A percentile compares a stretch with the other conserved stretches of the same genome.
Evolutionary conservation across 345 rosid genomes (phyloP).

Genomic region (Gossypium rotundifolium): DNA sequence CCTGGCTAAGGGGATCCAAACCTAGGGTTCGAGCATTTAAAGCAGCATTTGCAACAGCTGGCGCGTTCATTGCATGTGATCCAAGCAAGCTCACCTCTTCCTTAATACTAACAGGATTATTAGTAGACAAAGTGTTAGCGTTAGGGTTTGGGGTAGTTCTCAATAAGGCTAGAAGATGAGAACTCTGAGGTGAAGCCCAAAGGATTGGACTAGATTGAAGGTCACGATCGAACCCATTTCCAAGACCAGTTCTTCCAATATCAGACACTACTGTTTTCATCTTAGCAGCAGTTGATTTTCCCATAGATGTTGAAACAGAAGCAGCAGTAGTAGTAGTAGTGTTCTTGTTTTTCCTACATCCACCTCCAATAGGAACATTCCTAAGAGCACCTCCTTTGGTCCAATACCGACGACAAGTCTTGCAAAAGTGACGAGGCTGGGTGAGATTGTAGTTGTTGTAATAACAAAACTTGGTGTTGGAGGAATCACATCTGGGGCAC

Average conservation of each 20-base stretch:
- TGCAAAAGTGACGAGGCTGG: constrained; percentile 84
- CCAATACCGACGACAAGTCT: constrained; percentile 88
- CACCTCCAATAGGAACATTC: constrained; percentile 75
- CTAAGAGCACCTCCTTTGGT: constrained; percentile 73
- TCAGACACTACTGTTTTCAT: constrained; percentile 40
- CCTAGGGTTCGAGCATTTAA: constrained; percentile 32
- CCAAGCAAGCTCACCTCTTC: constrained; percentile 39
- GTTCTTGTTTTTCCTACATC: constrained; percentile 65
- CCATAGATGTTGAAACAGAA: constrained; percentile 25
- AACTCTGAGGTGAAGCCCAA: constrained; percentile 49
- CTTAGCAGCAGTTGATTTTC: constrained; percentile 30
- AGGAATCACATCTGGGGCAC: constrained; percentile 69
- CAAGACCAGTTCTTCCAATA: constrained; percentile 39
- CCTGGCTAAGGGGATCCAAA: constrained; percentile 30
- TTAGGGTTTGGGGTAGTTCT: constrained; percentile 48
- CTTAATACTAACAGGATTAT: constrained; percentile 24
- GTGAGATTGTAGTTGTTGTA: constrained; percentile 80
- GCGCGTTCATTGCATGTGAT: constrained; percentile 31
- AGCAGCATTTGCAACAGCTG: constrained; percentile 18
- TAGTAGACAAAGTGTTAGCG: constrained; percentile 34
- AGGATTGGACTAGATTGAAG: constrained; percentile 32
- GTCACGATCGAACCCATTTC: constrained; percentile 41
- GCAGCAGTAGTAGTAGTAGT: constrained; percentile 11
- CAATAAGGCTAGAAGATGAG: constrained; percentile 47
- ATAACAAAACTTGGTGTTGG: constrained; percentile 78